phyloP scores from a whole-genome alignment of 129 eudicot species.

The Saposhnikovia divaricata region DNA sequence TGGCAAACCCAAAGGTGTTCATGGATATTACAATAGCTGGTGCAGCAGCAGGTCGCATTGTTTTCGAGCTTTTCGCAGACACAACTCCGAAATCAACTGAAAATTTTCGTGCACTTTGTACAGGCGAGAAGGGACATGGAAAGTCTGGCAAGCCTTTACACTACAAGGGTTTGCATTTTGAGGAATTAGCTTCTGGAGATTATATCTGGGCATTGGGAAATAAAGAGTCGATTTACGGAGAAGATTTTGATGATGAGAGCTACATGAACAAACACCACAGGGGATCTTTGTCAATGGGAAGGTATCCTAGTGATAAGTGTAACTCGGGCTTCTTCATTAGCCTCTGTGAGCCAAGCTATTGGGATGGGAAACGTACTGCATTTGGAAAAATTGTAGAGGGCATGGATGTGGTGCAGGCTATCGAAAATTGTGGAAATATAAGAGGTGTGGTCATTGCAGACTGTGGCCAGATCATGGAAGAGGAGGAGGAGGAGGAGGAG shows the following conservation, averaged over 20 bases:
- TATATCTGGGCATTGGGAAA: background rate
- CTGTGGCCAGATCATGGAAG: background rate
- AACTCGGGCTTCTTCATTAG: background rate
- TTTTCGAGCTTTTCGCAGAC: slow-evolving; percentile 1
- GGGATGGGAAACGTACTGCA: background rate
- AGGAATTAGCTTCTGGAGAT: background rate
- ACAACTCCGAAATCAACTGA: background rate
- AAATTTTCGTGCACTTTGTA: background rate
- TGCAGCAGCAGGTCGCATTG: background rate
- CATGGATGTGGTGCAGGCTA: background rate
- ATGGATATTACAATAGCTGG: background rate
- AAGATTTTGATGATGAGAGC: background rate
- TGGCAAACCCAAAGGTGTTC: background rate
- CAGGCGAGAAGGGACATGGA: background rate
- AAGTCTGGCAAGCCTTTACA: background rate
- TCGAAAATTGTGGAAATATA: background rate
- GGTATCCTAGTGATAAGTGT: background rate
- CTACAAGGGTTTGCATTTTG: background rate
- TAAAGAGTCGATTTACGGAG: background rate
- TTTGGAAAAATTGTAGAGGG: background rate
- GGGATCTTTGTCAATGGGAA: background rate
- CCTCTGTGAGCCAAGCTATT: background rate
- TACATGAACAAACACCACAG: background rate
- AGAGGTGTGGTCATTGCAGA: background rate
- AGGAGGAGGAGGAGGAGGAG: background rate